phyloP scores from a whole-genome alignment of 495 filamentous ascomycete genomes.

The Lentithecium fluviatile region DNA sequence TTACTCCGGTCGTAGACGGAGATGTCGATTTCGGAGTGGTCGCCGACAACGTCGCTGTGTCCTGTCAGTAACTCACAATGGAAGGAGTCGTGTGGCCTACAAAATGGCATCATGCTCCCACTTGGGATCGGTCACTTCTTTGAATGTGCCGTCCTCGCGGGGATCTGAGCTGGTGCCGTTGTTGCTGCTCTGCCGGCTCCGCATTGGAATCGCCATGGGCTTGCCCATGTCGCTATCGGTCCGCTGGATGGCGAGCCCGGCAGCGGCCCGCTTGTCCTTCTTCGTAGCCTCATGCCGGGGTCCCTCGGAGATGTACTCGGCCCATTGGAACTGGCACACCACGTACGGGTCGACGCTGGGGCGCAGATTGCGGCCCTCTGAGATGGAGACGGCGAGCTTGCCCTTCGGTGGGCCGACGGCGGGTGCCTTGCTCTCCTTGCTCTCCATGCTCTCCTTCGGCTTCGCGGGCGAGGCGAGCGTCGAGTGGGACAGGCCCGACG shows the following conservation, averaged over 20 bases:
- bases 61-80: slow-evolving; percentile 18
- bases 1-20: slow-evolving; percentile 88
- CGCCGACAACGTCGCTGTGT: slow-evolving; percentile 84
- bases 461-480: slow-evolving; percentile 15
- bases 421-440: slow-evolving; percentile 49
- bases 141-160: slow-evolving; percentile 59
- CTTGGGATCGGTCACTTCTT: slow-evolving; percentile 79
- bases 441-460: slow-evolving; percentile 32
- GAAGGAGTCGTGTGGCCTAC: slow-evolving; percentile 55
- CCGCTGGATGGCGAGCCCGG: slow-evolving; percentile 58
- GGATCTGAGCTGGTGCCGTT: slow-evolving; percentile 57
- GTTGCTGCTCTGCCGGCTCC: slow-evolving; percentile 89
- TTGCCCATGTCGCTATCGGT: slow-evolving; percentile 72
- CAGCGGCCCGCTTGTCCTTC: slow-evolving; percentile 40
- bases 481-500: slow-evolving; percentile 23
- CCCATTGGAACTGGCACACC: slow-evolving; percentile 94
- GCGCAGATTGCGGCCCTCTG: slow-evolving; percentile 76
- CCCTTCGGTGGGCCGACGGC: slow-evolving; percentile 78
- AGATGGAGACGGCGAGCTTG: slow-evolving; percentile 83
- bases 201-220: slow-evolving; percentile 94
- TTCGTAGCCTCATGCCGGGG: slow-evolving; percentile 56
- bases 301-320: slow-evolving; percentile 89
- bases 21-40: slow-evolving; percentile 86
- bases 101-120: slow-evolving; percentile 96
- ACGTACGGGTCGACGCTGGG: slow-evolving; percentile 88